Conservation (phyloP, 1,139 yeast species). For the Insectozyma bohioensis region DNA sequence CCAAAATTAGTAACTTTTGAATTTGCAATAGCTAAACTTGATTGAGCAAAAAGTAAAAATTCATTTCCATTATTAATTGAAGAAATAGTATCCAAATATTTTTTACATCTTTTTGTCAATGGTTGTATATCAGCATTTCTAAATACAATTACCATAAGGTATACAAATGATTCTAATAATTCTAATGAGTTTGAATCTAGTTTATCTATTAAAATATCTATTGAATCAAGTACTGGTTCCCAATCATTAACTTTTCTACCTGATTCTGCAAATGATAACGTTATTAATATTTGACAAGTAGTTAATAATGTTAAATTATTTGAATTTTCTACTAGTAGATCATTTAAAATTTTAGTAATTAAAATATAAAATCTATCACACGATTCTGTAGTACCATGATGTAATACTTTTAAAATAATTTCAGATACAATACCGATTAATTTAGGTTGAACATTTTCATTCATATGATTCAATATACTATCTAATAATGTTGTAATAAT, state of each 20-base stretch:
- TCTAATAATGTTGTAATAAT: conserved; percentile 49
- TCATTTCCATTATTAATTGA: conserved; percentile 30
- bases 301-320: conserved; percentile 16
- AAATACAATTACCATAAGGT: conserved; percentile 46
- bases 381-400: conserved; percentile 59
- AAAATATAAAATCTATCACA: conserved; percentile 46
- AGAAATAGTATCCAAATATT: conserved; percentile 37
- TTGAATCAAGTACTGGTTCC: conserved; percentile 25
- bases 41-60: conserved; percentile 52
- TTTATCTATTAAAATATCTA: conserved; percentile 16
- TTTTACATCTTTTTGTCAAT: conserved; percentile 48
- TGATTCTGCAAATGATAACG: conserved; percentile 63
- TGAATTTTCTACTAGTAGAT: conserved; percentile 13
- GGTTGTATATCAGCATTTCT: conserved; percentile 60
- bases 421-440: conserved; percentile 54
- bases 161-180: conserved; percentile 34
- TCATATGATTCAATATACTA: conserved; percentile 26
- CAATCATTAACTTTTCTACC: conserved; percentile 60
- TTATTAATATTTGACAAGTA: conserved; percentile 32
- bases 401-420: conserved; percentile 57
- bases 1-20: conserved; percentile 51
- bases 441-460: conserved; percentile 13
- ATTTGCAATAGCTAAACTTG: conserved; percentile 40
- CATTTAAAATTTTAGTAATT: conserved; percentile 27
- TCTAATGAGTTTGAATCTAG: conserved; percentile 9